Evolutionary conservation across 495 filamentous ascomycete genomes (phyloP).

Genomic region (Xylaria cubensis): DNA sequence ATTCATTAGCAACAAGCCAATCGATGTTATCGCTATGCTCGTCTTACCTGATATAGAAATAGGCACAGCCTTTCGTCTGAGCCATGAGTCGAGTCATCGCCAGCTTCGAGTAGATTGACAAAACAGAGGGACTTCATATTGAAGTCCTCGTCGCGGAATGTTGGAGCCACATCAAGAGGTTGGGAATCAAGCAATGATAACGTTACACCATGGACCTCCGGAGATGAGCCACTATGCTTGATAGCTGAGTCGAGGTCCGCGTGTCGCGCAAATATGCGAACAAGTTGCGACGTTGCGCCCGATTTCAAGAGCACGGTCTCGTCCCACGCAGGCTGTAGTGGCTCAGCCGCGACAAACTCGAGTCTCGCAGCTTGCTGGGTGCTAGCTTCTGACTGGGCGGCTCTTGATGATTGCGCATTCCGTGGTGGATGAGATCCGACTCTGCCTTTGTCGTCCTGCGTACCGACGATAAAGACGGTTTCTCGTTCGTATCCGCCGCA

Average conservation of each 20-base stretch:
- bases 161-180: slow-evolving; percentile 39
- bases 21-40: background rate
- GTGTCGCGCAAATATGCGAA: slow-evolving; percentile 48
- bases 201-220: slow-evolving; percentile 30
- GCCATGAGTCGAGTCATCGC: slow-evolving; percentile 19
- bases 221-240: slow-evolving; percentile 30
- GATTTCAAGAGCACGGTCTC: slow-evolving; percentile 44
- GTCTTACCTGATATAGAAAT: slow-evolving; percentile 54
- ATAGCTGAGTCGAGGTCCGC: slow-evolving; percentile 37
- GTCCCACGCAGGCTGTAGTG: slow-evolving; percentile 52
- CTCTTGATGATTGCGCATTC: slow-evolving; percentile 42
- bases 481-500: slow-evolving; percentile 67
- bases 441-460: slow-evolving; percentile 50
- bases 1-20: background rate
- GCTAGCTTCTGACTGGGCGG: slow-evolving; percentile 31
- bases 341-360: slow-evolving; percentile 40
- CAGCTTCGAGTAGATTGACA: slow-evolving; percentile 39
- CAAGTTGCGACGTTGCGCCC: slow-evolving; percentile 33
- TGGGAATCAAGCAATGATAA: slow-evolving; percentile 21
- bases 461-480: slow-evolving; percentile 58
- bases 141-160: slow-evolving; percentile 44
- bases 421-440: slow-evolving; percentile 56
- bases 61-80: slow-evolving; percentile 44
- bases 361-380: slow-evolving; percentile 26
- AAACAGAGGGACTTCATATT: slow-evolving; percentile 44